phyloP scores from a whole-genome alignment of 1,284 basidiomycete species.

The Ganoderma lucidum region DNA sequence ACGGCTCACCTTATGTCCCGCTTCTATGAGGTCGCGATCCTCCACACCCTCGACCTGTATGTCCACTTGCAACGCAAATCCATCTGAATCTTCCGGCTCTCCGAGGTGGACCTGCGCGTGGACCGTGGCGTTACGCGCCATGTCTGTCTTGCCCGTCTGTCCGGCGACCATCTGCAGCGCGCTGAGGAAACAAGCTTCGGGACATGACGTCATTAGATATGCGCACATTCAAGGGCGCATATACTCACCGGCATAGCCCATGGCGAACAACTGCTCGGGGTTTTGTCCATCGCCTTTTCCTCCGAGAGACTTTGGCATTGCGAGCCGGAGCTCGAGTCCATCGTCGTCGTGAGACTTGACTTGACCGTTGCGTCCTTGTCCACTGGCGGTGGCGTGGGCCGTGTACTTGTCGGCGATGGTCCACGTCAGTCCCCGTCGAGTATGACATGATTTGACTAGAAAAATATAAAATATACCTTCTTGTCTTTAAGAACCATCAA shows the following conservation, averaged over 20 bases:
- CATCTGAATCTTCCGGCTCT: conserved; percentile 57
- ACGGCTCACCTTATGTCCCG: conserved; percentile 67
- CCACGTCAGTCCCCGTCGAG: background rate
- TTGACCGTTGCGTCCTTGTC: conserved; percentile 49
- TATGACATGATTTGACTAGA: background rate
- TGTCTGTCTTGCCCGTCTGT: conserved; percentile 60
- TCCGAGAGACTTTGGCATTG: conserved; percentile 48
- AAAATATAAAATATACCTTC: conserved; percentile 28
- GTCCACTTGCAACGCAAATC: conserved; percentile 73
- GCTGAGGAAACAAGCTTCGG: conserved; percentile 72
- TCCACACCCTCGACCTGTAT: conserved; percentile 74
- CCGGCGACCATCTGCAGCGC: conserved; percentile 68
- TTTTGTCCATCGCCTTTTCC: conserved; percentile 52
- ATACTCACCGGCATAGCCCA: conserved; percentile 47
- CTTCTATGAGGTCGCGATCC: conserved; percentile 67
- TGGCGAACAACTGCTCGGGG: conserved; percentile 53
- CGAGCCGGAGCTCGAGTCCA: conserved; percentile 46
- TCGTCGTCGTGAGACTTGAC: conserved; percentile 47
- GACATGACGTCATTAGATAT: background rate
- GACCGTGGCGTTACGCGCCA: conserved; percentile 64
- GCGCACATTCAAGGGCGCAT: conserved; percentile 10
- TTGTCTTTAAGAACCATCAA: conserved; percentile 39
- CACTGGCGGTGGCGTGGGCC: conserved; percentile 46
- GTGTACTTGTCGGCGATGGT: conserved; percentile 41
- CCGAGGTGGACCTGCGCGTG: conserved; percentile 69